phyloP scores from a whole-genome alignment of 1,139 yeast species.

The Magnusiomyces fungicola region DNA sequence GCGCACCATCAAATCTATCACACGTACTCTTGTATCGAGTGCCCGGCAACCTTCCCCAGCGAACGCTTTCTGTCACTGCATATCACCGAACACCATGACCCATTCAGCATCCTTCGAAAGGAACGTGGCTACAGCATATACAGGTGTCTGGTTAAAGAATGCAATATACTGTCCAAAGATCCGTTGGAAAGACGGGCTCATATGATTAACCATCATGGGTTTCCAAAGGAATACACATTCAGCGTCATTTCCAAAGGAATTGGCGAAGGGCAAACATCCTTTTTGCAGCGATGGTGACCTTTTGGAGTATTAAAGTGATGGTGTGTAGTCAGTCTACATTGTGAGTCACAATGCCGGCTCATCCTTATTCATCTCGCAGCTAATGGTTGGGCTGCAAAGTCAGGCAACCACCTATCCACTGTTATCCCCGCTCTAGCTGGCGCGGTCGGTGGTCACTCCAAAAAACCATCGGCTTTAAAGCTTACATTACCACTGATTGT shows the following conservation, averaged over 20 bases:
- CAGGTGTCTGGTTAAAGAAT: slow-evolving; percentile 39
- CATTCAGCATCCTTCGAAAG: slow-evolving; percentile 36
- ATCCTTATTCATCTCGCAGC: too few relatives aligned
- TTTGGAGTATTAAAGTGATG: too few relatives aligned
- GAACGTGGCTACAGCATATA: slow-evolving; percentile 40
- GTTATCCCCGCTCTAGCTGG: too few relatives aligned
- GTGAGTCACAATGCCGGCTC: too few relatives aligned
- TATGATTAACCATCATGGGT: slow-evolving; percentile 44
- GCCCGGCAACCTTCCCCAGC: slow-evolving; percentile 40
- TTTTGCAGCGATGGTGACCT: too few relatives aligned
- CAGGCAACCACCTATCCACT: too few relatives aligned
- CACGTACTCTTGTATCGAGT: slow-evolving; percentile 35
- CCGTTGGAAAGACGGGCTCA: slow-evolving; percentile 42
- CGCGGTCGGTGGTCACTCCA: too few relatives aligned
- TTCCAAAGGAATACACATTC: slow-evolving; percentile 32
- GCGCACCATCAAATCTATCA: slow-evolving; percentile 22
- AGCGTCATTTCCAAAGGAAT: background rate
- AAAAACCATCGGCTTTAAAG: too few relatives aligned
- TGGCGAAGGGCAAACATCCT: slow-evolving; percentile 2
- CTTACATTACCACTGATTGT: too few relatives aligned
- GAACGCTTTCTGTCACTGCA: slow-evolving; percentile 41
- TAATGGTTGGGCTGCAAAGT: too few relatives aligned
- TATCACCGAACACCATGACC: slow-evolving; percentile 49
- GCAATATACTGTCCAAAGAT: slow-evolving; percentile 34
- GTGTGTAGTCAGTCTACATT: too few relatives aligned